Percentiles rank a stretch among this genome's conserved stretches.
Evolutionary conservation across 306 rosid species (phyloP).

Genomic region (Spatholobus suberectus): DNA sequence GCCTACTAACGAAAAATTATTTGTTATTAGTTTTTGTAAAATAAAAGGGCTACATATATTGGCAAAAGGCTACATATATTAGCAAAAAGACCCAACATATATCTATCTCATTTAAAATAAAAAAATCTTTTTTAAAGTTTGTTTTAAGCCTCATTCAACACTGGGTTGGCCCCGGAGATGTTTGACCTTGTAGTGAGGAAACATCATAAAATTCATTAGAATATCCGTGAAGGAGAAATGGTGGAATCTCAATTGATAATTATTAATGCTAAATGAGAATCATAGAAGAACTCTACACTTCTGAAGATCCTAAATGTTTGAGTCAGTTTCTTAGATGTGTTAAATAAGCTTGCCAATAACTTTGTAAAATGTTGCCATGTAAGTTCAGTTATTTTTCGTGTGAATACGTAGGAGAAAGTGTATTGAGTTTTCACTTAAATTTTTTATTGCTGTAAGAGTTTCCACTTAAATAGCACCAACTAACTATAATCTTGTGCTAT

Average conservation of each 20-base stretch:
- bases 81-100: no score
- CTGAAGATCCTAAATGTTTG: background rate
- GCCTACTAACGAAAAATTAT: no score
- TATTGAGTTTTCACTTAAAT: background rate
- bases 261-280: background rate
- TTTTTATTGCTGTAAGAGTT: no score
- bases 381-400: background rate
- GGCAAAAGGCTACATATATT: no score
- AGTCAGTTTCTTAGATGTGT: background rate
- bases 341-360: background rate
- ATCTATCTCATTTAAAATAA: no score
- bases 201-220: background rate
- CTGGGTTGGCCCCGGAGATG: no score
- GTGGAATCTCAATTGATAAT: background rate
- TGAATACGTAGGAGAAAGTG: background rate
- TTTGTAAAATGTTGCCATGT: background rate
- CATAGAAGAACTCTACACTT: background rate
- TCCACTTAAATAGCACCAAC: background rate
- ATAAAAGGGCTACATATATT: no score
- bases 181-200: slow-evolving; percentile 30
- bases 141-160: no score
- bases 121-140: no score
- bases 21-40: no score
- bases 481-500: background rate
- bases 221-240: background rate